Conservation (phyloP, 768 basidiomycete species). For the Rhizopogon rudus region DNA sequence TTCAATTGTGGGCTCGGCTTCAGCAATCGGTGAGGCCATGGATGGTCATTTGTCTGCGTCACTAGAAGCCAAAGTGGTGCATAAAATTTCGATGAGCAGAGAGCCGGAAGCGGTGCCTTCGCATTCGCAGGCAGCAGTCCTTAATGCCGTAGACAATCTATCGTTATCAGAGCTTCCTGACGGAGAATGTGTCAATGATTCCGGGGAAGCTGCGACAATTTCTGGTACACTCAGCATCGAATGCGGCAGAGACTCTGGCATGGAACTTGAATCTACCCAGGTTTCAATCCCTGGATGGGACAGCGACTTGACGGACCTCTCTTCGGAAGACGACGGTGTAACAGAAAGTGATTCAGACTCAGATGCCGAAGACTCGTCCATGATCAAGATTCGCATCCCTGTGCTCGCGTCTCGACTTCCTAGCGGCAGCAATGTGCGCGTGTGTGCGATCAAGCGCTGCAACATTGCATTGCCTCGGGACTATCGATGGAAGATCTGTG, state of each 20-base stretch:
- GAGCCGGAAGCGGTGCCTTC: not conserved
- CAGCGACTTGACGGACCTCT: slow-evolving; percentile 20
- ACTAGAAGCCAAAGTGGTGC: not conserved
- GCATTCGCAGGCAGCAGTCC: not conserved
- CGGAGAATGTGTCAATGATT: not conserved
- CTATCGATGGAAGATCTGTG: slow-evolving; percentile 40
- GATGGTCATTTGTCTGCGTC: not conserved
- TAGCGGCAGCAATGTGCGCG: slow-evolving; percentile 4
- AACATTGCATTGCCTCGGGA: slow-evolving; percentile 25
- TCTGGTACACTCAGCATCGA: not conserved
- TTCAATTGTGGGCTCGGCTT: not conserved
- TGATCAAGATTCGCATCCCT: slow-evolving; percentile 19
- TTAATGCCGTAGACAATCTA: not conserved
- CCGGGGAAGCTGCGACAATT: not conserved
- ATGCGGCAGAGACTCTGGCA: not conserved
- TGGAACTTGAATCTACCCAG: not conserved
- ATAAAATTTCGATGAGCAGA: not conserved
- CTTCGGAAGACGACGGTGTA: slow-evolving; percentile 9
- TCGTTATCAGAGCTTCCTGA: not conserved
- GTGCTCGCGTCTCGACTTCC: slow-evolving; percentile 14
- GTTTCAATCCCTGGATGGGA: slow-evolving; percentile 13
- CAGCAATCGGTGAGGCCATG: not conserved
- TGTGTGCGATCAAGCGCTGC: slow-evolving; percentile 33
- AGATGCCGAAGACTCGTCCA: not conserved
- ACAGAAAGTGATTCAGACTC: slow-evolving; percentile 1